Evolutionary conservation across 768 basidiomycete genomes (phyloP).

Genomic region (Leccinum rimulosum): DNA sequence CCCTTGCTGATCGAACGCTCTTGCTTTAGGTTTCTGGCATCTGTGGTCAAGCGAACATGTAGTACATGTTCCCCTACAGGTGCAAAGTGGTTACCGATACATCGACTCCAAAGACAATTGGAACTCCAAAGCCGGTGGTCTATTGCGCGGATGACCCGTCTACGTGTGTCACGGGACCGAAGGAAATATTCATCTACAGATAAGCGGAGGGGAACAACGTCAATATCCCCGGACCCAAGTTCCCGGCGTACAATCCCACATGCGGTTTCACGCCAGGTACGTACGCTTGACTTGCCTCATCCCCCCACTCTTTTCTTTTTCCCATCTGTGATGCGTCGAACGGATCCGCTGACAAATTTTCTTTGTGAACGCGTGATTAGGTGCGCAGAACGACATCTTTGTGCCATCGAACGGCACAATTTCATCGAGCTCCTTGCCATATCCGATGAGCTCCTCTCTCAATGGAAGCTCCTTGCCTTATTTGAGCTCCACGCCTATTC

Average conservation of each 20-base stretch:
- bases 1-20: not conserved
- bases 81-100: slow-evolving; percentile 1
- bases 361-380: slow-evolving; percentile 4
- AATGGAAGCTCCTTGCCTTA: not conserved
- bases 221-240: not conserved
- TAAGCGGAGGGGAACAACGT: slow-evolving; percentile 11
- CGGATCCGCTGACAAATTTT: not conserved
- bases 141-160: slow-evolving; percentile 9
- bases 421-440: not conserved
- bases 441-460: no score
- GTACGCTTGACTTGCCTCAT: not conserved
- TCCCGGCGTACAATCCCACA: slow-evolving; percentile 9
- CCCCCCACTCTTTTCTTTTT: no score
- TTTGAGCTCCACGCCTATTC: not conserved
- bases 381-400: slow-evolving; percentile 20
- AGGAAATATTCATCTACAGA: slow-evolving; percentile 1
- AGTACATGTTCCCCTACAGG: not conserved
- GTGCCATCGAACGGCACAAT: not conserved
- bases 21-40: slow-evolving; percentile 2
- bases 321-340: not conserved
- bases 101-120: slow-evolving; percentile 4
- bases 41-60: slow-evolving; percentile 12
- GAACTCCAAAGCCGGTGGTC: not conserved
- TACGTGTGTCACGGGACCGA: slow-evolving; percentile 12
- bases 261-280: slow-evolving; percentile 17